Base-by-base conservation (phyloP, 2,329 filamentous ascomycete species). In the Chaetomium globosum region DNA sequence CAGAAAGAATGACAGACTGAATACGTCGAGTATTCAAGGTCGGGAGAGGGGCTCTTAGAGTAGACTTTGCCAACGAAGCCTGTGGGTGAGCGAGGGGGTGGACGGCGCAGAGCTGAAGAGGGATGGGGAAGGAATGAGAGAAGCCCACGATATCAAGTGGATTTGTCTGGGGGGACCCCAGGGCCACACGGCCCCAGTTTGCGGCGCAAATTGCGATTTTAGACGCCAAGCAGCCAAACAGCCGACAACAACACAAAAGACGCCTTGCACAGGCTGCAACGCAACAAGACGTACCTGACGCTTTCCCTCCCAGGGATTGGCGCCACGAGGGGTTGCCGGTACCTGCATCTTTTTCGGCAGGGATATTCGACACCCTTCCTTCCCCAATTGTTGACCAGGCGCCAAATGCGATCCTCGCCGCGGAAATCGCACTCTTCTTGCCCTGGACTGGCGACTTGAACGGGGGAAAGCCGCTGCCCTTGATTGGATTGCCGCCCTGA, bases 21-120 rank as follows among this genome's bases (percentile, higher is more conserved):
- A 73, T 71, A 75, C 74, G 70, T 71, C 71, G 71, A 75, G 73
- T 73, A 73, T 65, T 72, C 71, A 70, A 71, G 70, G 70, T 74
- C 72, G 71, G 75, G 73, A 51, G 48, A 67, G 65, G 65, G 64
- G 63, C 63, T 66, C 65, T 65, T 70, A 68, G 56, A 65, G 68
- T 72, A 70, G 81, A 83, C 82, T 84, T 80, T 84, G 82, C 82
- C 82, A 84, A 84, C 82, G 82, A 84, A 84, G 82, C 74, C 78
- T 75, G 74, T 73, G 70, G 68, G 71, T 67, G 68, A 66, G 65
- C 63, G 67, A 62, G 63, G 65, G 39, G 63, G 51, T 61, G 66
- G 65, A 67, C 54, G 64, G 66, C 63, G 67, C 55, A 63, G 63
- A 59, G 33, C 61, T 67, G 69, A 66, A 65, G 64, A 68, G 51